Percentiles rank a stretch among this genome's conserved stretches.
Evolutionary conservation across 2,329 filamentous ascomycete species (phyloP).

Genomic region (Gaeumannomyces tritici): DNA sequence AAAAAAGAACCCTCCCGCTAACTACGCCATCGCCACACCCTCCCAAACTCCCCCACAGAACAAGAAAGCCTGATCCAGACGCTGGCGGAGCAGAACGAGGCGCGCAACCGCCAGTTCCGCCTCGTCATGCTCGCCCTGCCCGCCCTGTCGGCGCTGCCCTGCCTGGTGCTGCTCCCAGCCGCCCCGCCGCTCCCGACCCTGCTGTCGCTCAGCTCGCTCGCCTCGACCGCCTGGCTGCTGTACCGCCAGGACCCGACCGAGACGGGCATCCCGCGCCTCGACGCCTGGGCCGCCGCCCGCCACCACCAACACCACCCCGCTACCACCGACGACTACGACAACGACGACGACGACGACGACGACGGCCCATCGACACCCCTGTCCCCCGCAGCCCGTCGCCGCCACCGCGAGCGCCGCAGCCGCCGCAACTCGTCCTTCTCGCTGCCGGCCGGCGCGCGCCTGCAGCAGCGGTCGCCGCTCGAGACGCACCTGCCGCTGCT

Average conservation of each 20-base stretch:
- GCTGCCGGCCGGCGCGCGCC: slow-evolving; percentile 3
- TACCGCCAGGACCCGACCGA: slow-evolving; percentile 41
- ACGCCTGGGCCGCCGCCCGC: slow-evolving; percentile 28
- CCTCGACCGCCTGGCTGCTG: slow-evolving; percentile 52
- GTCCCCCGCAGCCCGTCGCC: background rate
- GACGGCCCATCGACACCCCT: background rate
- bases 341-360: background rate
- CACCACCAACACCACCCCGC: slow-evolving; percentile 8
- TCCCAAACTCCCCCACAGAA: slow-evolving; percentile 27
- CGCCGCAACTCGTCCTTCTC: slow-evolving; percentile 12
- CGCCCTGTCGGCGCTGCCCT: slow-evolving; percentile 21
- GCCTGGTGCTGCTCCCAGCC: slow-evolving; percentile 14
- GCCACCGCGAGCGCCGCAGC: slow-evolving; percentile 1
- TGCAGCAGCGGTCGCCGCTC: slow-evolving; percentile 31
- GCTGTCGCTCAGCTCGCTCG: slow-evolving; percentile 53
- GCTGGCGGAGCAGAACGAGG: slow-evolving; percentile 45
- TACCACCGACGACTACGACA: background rate
- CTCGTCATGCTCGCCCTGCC: slow-evolving; percentile 42
- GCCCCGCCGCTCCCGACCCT: slow-evolving; percentile 34
- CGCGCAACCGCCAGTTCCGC: slow-evolving; percentile 48
- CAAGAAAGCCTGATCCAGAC: slow-evolving; percentile 53
- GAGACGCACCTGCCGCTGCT: slow-evolving; percentile 48
- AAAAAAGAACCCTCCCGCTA: background rate
- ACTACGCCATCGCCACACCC: background rate
- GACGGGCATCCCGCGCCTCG: slow-evolving; percentile 43